Conservation (phyloP, 2,329 filamentous ascomycete species). For the Tolypocladium paradoxum region DNA sequence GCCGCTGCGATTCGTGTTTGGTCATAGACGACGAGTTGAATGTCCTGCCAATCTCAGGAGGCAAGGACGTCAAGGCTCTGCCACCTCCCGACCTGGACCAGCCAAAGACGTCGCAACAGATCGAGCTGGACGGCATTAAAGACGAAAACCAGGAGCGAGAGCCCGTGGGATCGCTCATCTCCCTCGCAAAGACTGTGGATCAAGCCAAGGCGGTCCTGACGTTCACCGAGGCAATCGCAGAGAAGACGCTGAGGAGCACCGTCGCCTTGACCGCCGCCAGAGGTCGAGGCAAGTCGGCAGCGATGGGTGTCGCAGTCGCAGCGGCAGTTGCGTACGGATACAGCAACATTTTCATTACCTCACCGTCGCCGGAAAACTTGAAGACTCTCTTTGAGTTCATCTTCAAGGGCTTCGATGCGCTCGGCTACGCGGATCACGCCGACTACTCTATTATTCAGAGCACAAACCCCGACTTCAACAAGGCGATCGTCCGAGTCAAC, state of each 20-base stretch:
- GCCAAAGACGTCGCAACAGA: conserved; percentile 57
- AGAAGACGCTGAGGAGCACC: conserved; percentile 90
- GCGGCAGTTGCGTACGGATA: conserved; percentile 93
- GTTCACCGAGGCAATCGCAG: conserved; percentile 90
- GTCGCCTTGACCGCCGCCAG: conserved; percentile 87
- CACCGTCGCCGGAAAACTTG: conserved; percentile 92
- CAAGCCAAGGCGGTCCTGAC: conserved; percentile 95
- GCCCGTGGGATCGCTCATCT: conserved; percentile 74
- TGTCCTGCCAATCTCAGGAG: conserved; percentile 91
- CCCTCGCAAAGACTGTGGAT: conserved; percentile 80
- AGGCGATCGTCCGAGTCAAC: conserved; percentile 95
- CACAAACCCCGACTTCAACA: conserved; percentile 97
- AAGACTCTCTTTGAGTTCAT: conserved; percentile 98
- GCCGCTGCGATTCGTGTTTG: conserved; percentile 88
- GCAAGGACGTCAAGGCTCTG: conserved; percentile 75
- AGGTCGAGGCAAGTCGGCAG: conserved; percentile 94
- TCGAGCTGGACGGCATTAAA: conserved; percentile 79
- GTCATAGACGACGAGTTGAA: conserved; percentile 98
- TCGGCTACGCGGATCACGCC: conserved; percentile 87
- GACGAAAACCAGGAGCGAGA: conserved; percentile 77
- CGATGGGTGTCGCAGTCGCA: conserved; percentile 86
- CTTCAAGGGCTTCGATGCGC: conserved; percentile 93
- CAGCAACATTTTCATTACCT: conserved; percentile 99
- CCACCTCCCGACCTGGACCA: conserved; percentile 66
- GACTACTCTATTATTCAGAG: conserved; percentile 98